Evolutionary conservation across 2,329 filamentous ascomycete species (phyloP).

Genomic region (Cordyceps cateniannulata): DNA sequence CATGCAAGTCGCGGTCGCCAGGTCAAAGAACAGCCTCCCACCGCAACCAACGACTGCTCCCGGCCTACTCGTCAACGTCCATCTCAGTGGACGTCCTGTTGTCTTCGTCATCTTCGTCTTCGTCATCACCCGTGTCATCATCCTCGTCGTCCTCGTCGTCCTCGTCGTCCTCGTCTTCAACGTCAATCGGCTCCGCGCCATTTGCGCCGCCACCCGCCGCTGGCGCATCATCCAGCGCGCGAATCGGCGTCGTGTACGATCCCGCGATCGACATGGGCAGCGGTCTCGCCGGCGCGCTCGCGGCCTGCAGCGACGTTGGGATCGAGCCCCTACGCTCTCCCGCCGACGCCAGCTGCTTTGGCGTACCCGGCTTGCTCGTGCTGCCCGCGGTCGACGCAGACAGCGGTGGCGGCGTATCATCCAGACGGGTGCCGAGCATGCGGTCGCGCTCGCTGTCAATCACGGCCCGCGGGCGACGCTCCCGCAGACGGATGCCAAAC

Average conservation of each 20-base stretch:
- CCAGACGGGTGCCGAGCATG: slow-evolving; percentile 19
- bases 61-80: background rate
- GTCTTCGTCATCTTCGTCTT: background rate
- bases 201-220: background rate
- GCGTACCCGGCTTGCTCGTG: background rate
- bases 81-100: background rate
- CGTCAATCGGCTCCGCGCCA: background rate
- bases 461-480: slow-evolving; percentile 40
- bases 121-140: background rate
- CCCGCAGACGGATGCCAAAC: slow-evolving; percentile 48
- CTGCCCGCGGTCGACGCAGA: background rate
- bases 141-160: background rate
- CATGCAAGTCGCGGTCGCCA: no score
- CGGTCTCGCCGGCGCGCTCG: background rate
- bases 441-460: slow-evolving; percentile 39
- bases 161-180: background rate
- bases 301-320: background rate
- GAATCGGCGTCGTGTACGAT: slow-evolving; percentile 1
- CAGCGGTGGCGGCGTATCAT: background rate
- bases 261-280: slow-evolving; percentile 8
- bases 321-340: background rate
- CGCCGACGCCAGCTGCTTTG: background rate
- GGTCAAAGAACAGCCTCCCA: no score
- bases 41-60: no score
- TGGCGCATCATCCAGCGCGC: background rate